Conservation (phyloP, 192 early-diverging fungal species). For the Podila epicladia region DNA sequence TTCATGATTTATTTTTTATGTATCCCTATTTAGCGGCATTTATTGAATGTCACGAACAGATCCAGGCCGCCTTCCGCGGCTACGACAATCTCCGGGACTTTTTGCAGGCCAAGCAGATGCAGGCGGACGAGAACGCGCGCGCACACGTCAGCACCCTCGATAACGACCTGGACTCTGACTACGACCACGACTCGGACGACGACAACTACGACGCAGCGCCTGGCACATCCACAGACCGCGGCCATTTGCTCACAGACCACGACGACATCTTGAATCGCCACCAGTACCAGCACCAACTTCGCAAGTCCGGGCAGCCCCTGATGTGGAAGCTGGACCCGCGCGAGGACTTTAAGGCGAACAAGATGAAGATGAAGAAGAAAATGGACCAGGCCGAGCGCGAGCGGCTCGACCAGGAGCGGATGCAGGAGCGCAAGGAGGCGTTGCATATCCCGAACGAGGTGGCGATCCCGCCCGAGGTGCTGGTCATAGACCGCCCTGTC, state of each 20-base stretch:
- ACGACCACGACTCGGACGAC: conserved; percentile 8
- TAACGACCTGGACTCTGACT: neutral
- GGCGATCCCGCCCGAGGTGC: conserved; percentile 15
- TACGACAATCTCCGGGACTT: conserved; percentile 31
- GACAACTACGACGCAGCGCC: neutral
- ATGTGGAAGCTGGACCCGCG: conserved; percentile 44
- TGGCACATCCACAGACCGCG: neutral
- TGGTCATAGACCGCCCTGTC: conserved; percentile 2
- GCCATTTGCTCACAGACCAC: conserved; percentile 3
- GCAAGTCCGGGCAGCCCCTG: conserved; percentile 28
- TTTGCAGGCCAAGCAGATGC: conserved; percentile 31
- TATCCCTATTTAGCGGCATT: conserved; percentile 7
- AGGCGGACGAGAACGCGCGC: conserved; percentile 16
- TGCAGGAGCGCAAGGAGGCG: neutral
- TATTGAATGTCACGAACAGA: conserved; percentile 25
- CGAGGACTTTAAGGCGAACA: conserved; percentile 39
- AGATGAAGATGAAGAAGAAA: conserved; percentile 35
- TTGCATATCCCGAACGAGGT: neutral
- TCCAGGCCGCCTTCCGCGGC: conserved; percentile 15
- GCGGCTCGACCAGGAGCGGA: conserved; percentile 3
- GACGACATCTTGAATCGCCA: neutral
- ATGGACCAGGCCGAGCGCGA: conserved; percentile 2
- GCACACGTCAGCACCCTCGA: neutral
- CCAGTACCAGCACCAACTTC: conserved; percentile 7
- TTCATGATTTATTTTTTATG: neutral